phyloP scores from a whole-genome alignment of 306 rosid species.

The Canavalia gladiata region DNA sequence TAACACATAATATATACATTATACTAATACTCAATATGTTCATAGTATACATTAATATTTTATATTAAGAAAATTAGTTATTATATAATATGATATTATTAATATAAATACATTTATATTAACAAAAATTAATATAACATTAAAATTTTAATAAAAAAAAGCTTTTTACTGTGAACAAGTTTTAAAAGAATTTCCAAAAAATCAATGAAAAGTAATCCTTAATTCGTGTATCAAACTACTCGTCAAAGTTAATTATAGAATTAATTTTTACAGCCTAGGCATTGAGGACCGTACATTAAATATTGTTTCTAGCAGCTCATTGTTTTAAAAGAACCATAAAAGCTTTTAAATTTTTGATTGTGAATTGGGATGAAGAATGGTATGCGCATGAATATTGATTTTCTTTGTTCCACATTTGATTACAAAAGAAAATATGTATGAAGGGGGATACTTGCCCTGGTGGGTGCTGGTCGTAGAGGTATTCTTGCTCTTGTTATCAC shows the following conservation, averaged over 20 bases:
- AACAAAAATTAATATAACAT: too few relatives aligned
- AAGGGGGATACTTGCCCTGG: slow-evolving; percentile 49
- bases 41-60: too few relatives aligned
- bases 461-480: slow-evolving; percentile 62
- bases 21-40: too few relatives aligned
- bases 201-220: not conserved
- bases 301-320: not conserved
- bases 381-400: not conserved
- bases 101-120: too few relatives aligned
- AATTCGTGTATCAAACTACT: too few relatives aligned
- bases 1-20: too few relatives aligned
- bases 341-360: not conserved
- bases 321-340: not conserved
- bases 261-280: not conserved
- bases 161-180: too few relatives aligned
- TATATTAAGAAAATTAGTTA: too few relatives aligned
- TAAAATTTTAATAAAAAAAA: too few relatives aligned
- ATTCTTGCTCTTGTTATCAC: slow-evolving; percentile 85
- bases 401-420: too few relatives aligned
- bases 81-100: too few relatives aligned
- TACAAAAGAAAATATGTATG: not conserved
- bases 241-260: not conserved
- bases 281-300: too few relatives aligned
- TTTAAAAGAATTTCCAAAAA: not conserved
- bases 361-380: not conserved